Evolutionary conservation across 1,284 basidiomycete genomes (phyloP).

Genomic region (Kwoniella shivajii): DNA sequence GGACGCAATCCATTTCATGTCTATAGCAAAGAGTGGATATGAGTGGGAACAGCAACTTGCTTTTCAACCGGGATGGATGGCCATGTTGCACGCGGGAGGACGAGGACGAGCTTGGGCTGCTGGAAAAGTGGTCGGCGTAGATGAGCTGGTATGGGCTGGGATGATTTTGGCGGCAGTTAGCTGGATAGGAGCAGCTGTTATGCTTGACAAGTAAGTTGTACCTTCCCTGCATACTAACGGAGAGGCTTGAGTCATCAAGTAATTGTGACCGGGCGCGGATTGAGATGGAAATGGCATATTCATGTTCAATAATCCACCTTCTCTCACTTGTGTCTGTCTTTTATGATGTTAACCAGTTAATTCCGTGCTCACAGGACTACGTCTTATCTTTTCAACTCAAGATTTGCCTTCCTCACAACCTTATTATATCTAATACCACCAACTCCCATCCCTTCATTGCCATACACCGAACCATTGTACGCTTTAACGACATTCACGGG

Average conservation of each 20-base stretch:
- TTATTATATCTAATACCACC: constrained; percentile 76
- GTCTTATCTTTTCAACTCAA: constrained; percentile 48
- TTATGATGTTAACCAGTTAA: constrained; percentile 51
- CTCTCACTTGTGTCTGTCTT: background rate
- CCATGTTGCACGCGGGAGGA: constrained; percentile 59
- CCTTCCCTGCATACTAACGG: background rate
- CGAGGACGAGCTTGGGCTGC: constrained; percentile 31
- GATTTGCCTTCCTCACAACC: constrained; percentile 64
- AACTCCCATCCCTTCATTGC: constrained; percentile 72
- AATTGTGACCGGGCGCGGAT: background rate
- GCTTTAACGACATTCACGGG: constrained; percentile 76
- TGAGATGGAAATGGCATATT: background rate
- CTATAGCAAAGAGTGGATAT: constrained; percentile 66
- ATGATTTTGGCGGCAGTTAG: constrained; percentile 32
- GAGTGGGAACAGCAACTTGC: constrained; percentile 83
- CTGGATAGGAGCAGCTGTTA: constrained; percentile 53
- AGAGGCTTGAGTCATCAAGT: background rate
- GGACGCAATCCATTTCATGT: constrained; percentile 82
- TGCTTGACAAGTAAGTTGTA: constrained; percentile 63
- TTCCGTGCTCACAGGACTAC: constrained; percentile 56
- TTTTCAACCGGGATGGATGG: constrained; percentile 74
- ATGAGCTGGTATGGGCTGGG: constrained; percentile 37
- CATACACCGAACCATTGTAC: constrained; percentile 84
- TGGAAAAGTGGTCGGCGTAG: constrained; percentile 14
- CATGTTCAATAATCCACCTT: background rate